Base-by-base conservation (phyloP, 2,329 filamentous ascomycete genomes). In the Phyllosticta citribraziliensis region DNA sequence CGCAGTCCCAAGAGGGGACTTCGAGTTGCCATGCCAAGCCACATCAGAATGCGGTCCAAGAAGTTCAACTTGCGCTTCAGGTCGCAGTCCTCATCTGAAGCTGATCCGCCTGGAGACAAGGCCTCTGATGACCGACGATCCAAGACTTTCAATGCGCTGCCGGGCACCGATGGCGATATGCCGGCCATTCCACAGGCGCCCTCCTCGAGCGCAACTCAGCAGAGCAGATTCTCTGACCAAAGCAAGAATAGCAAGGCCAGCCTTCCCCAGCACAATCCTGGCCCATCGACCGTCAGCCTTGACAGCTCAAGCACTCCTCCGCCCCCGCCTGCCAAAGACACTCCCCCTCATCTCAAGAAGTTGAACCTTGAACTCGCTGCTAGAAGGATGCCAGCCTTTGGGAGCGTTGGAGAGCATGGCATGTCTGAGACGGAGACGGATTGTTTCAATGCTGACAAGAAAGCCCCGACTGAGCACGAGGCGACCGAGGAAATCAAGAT, bases 241-340 rank as follows among this genome's bases (percentile, higher is more conserved):
- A 30, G 27, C 27, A 30, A 30, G 27, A 30, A 10, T 10, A 30
- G 27, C 27, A 30, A 30, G 27, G 14, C 40, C n/a, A n/a, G 40
- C 6, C 8, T 8, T 17, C 6, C 6, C 14, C 14, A 47, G 40
- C 17, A 47, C 2, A n/a, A 8, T 5, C 17, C 5, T 6, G 40
- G 40, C 14, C 40, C 14, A 4, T 47, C 40, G 12, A 47, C n/a
- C 14, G 6, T 47, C 12, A 47, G 40, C 17, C 40, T 47, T 47
- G 40, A 62, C 19, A 65, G 65, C n/a, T 64, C 63, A 20, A 57
- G 61, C 9, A 33, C 60, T 10, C 76, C 76, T 5, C 77, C 75
- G 2, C 76, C 76, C 20, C 14, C n/a, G 12, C 76, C 75, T 5
- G 68, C 72, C 14, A 78, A 79, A 61, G 73, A 78, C 62, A 78